Conservation (phyloP, 2,329 filamentous ascomycete genomes). For the Thermoascus crustaceus region DNA sequence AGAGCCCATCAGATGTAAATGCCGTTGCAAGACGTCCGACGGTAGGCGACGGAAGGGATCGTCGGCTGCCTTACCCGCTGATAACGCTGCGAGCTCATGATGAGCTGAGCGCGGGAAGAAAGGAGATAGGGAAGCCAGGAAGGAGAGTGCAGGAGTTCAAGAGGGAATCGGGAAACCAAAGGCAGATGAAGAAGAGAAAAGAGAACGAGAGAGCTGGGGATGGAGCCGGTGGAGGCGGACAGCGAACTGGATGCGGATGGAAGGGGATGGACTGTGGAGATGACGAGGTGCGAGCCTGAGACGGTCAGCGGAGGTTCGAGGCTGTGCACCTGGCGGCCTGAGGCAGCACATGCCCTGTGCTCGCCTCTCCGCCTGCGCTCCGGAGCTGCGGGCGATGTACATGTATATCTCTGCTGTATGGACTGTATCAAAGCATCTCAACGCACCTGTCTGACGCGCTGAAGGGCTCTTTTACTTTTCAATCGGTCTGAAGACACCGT, state of each 20-base stretch:
- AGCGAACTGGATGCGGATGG: not conserved
- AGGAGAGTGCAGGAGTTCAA: slow-evolving; percentile 4
- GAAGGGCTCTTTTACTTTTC: no score
- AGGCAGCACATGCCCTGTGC: no score
- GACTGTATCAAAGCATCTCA: no score
- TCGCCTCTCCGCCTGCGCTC: no score
- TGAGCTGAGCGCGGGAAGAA: slow-evolving; percentile 28
- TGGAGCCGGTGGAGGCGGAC: not conserved
- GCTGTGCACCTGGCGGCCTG: slow-evolving; percentile 10
- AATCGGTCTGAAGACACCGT: no score
- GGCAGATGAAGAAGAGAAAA: slow-evolving; percentile 5
- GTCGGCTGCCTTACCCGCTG: slow-evolving; percentile 33
- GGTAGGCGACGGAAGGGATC: slow-evolving; percentile 10
- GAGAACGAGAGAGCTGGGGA: slow-evolving; percentile 4
- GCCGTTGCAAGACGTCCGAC: no score
- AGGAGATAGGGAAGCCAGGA: slow-evolving; percentile 5
- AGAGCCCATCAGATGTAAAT: no score
- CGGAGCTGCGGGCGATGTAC: no score
- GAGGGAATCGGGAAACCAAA: slow-evolving; percentile 1
- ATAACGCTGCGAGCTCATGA: slow-evolving; percentile 44
- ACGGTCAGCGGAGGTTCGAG: not conserved
- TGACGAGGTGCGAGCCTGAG: slow-evolving; percentile 9
- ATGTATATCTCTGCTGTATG: no score
- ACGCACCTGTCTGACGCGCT: no score
- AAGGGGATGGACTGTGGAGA: slow-evolving; percentile 2